phyloP scores from a whole-genome alignment of 768 basidiomycete species.

The Peribolospora kevripleyi region DNA sequence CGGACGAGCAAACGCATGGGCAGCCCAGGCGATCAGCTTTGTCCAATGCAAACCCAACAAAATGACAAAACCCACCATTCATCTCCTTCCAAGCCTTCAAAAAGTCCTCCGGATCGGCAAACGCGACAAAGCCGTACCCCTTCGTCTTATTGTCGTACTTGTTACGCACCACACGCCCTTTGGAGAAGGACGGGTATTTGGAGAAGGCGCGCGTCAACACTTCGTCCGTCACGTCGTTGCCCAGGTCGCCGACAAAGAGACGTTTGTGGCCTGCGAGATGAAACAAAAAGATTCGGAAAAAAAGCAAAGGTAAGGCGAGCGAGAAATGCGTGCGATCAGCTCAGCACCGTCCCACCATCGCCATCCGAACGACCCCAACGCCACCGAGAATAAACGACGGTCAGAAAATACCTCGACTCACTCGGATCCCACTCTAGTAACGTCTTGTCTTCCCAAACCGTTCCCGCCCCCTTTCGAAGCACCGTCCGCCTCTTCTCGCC shows the following conservation, averaged over 20 bases:
- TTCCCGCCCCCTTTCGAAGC: constrained; percentile 78
- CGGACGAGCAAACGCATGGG: not conserved
- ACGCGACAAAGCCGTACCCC: constrained; percentile 77
- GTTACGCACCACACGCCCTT: constrained; percentile 85
- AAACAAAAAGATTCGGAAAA: constrained; percentile 63
- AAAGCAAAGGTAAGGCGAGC: constrained; percentile 6
- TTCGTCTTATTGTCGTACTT: constrained; percentile 86
- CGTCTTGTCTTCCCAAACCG: constrained; percentile 96
- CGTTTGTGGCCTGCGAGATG: not conserved
- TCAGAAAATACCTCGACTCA: constrained; percentile 23
- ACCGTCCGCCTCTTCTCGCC: constrained; percentile 85
- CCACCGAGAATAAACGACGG: not conserved
- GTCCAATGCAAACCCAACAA: not conserved
- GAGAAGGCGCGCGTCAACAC: constrained; percentile 73
- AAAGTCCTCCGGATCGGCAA: constrained; percentile 96
- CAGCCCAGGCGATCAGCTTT: not conserved
- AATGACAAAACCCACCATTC: constrained; percentile 43
- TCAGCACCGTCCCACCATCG: not conserved
- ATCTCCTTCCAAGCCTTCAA: constrained; percentile 97
- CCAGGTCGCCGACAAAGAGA: constrained; percentile 87
- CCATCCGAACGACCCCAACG: accelerated
- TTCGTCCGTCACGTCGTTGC: constrained; percentile 93
- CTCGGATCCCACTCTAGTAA: constrained; percentile 92
- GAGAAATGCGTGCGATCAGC: not conserved
- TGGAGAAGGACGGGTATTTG: constrained; percentile 77